A percentile compares a stretch with the other conserved stretches of the same genome.
phyloP scores from a whole-genome alignment of 495 filamentous ascomycete species.

The Cryomyces minteri region DNA sequence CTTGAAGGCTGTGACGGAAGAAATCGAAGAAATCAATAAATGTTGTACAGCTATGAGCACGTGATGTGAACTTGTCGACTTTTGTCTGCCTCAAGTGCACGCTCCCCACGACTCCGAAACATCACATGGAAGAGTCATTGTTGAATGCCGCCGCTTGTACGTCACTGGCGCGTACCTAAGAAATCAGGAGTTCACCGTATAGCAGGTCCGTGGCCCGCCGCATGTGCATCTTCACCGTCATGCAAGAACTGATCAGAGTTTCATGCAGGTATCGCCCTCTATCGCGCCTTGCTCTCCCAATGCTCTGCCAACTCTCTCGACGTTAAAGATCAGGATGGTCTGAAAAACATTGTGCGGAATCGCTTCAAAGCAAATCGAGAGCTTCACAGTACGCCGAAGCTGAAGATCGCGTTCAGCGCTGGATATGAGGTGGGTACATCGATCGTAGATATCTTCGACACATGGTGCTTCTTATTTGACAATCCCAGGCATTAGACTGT shows the following conservation, averaged over 20 bases:
- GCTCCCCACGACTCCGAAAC: too few relatives aligned
- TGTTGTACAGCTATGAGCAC: not conserved
- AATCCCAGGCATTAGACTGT: slow-evolving; percentile 17
- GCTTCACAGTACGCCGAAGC: slow-evolving; percentile 22
- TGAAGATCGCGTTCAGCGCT: slow-evolving; percentile 21
- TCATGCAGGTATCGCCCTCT: slow-evolving; percentile 49
- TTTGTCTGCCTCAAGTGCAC: too few relatives aligned
- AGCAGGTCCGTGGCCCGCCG: slow-evolving; percentile 1
- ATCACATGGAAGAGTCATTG: not conserved
- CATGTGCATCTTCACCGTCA: not conserved
- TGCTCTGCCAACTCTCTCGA: slow-evolving; percentile 29
- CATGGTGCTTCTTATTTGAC: not conserved
- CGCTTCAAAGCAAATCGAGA: slow-evolving; percentile 38
- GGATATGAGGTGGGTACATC: slow-evolving; percentile 41
- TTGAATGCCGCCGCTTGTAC: slow-evolving; percentile 3
- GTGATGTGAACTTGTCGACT: not conserved
- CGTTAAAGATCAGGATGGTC: slow-evolving; percentile 20
- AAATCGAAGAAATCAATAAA: too few relatives aligned
- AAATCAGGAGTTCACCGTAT: slow-evolving; percentile 7
- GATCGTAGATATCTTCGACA: not conserved
- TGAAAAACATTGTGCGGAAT: slow-evolving; percentile 29
- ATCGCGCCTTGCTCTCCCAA: slow-evolving; percentile 49
- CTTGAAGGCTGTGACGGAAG: too few relatives aligned
- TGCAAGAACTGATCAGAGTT: not conserved
- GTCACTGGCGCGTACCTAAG: not conserved